Evolutionary conservation across 2,329 filamentous ascomycete genomes (phyloP), one percentile per base, ranked within the genome.

Genomic region (Diplodia intermedia): DNA sequence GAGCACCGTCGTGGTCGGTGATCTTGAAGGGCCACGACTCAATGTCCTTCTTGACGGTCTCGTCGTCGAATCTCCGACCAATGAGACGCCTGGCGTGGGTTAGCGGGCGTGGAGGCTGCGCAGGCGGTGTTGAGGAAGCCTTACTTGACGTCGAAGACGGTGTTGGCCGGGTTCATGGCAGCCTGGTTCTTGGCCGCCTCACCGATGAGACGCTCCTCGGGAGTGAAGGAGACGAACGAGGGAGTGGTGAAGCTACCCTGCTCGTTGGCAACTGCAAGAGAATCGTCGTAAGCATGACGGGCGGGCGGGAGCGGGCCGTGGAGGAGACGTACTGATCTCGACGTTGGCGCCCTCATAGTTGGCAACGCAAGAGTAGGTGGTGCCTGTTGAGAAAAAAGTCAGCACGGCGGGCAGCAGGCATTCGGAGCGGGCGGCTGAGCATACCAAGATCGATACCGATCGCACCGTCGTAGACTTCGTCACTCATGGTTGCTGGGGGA

Each of bases 161-260:
- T 99, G 88, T 98, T 98, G 81, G 84, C 84, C 72, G 95, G 95
- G 92, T 99, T 99, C 93, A 98, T 97, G 79, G 95, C 94, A 80
- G 94, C 95, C 90, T 97, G 94, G 88, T 99, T 99, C 92, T 98
- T 99, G 80, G 95, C 95, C 71, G 95, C 94, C 89, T 98, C 95
- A 87, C 95, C 95, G 80, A 98, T 98, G 85, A 99, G 86, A 84
- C 95, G 94, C 89, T 99, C 95, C 87, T 97, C 93, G 79, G 94
- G 90, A 81, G 93, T 97, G 90, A 99, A 99, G 77, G 93, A 97
- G 81, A 99, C 95, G 88, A 97, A 99, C 69, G 95, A 98, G 75
- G 95, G 95, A 72, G 95, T 98, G 80, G 95, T 98, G 86, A 97
- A 97, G 86, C 89, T 94, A 88, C 94, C 94, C 90, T 98, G 94